Conservation (phyloP, 2,329 filamentous ascomycete species). For the Sclerotinia borealis region DNA sequence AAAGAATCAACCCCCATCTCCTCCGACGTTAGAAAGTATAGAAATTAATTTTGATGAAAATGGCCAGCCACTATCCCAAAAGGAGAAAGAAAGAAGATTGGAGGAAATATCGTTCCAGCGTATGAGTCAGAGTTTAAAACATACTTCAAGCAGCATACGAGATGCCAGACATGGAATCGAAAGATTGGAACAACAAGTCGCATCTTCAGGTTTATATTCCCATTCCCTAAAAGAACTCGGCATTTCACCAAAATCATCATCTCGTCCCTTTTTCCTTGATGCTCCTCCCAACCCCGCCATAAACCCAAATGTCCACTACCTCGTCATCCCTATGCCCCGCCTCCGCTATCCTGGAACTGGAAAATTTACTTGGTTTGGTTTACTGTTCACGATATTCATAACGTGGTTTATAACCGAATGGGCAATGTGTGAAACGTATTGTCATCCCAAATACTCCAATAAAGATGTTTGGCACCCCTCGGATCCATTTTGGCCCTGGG, state of each 20-base stretch:
- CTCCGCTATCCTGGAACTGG: conserved; percentile 17
- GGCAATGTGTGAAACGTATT: conserved; percentile 48
- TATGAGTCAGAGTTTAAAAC: conserved; percentile 48
- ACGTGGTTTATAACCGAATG: conserved; percentile 53
- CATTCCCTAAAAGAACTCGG: not conserved
- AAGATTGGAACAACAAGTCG: conserved; percentile 48
- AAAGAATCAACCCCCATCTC: conserved; percentile 1
- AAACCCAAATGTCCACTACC: conserved; percentile 13
- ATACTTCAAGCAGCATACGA: conserved; percentile 46
- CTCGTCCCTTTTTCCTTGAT: conserved; percentile 1
- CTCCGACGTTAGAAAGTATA: not conserved
- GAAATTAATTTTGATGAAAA: conserved; percentile 20
- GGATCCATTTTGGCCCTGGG: conserved; percentile 55
- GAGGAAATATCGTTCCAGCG: conserved; percentile 42
- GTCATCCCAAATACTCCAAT: conserved; percentile 46
- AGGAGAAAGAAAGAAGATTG: conserved; percentile 29
- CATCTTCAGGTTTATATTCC: conserved; percentile 28
- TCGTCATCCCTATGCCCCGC: conserved; percentile 24
- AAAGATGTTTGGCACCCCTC: conserved; percentile 44
- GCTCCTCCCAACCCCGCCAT: not conserved
- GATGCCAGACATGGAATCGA: conserved; percentile 53
- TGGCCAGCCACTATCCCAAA: conserved; percentile 18
- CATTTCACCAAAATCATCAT: not conserved
- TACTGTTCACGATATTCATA: conserved; percentile 35
- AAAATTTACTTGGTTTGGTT: conserved; percentile 27